Percentiles rank a stretch among this genome's conserved stretches.
Conservation (phyloP, 2,329 filamentous ascomycete species). For the Gnomoniopsis sp. region DNA sequence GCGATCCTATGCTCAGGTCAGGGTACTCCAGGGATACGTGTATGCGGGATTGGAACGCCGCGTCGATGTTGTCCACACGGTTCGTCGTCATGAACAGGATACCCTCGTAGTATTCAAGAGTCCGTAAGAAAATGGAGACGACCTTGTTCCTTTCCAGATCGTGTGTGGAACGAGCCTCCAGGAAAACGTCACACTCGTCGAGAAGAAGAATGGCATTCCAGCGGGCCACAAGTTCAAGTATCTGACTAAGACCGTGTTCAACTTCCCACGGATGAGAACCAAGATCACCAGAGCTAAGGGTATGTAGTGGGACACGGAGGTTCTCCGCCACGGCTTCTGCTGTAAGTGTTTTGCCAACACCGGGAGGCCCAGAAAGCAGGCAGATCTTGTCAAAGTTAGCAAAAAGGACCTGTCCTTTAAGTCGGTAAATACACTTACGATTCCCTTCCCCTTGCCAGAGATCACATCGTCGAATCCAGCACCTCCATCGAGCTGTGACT, state of each 20-base stretch:
- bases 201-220: constrained; percentile 72
- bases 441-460: constrained; percentile 47
- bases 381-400: constrained; percentile 31
- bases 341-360: constrained; percentile 48
- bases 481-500: constrained; percentile 41
- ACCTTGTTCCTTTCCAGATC: constrained; percentile 39
- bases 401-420: constrained; percentile 16
- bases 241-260: constrained; percentile 62
- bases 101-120: constrained; percentile 45
- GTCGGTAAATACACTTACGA: constrained; percentile 23
- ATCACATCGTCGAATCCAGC: constrained; percentile 48
- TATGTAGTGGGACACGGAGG: constrained; percentile 46
- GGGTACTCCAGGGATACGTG: constrained; percentile 47
- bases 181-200: constrained; percentile 68
- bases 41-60: constrained; percentile 45
- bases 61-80: constrained; percentile 41
- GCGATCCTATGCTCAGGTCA: constrained; percentile 33
- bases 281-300: constrained; percentile 63
- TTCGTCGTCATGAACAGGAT: constrained; percentile 49
- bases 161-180: constrained; percentile 25
- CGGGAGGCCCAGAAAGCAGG: constrained; percentile 44
- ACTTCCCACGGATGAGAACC: constrained; percentile 63
- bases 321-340: constrained; percentile 48
- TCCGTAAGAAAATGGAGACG: constrained; percentile 37
- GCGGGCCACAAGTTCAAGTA: constrained; percentile 68